These are phyloP conservation scores for Salvia rosmarinus DNA, from an alignment of 257 asterid genomes.

Conservation along the genomic window DNA sequence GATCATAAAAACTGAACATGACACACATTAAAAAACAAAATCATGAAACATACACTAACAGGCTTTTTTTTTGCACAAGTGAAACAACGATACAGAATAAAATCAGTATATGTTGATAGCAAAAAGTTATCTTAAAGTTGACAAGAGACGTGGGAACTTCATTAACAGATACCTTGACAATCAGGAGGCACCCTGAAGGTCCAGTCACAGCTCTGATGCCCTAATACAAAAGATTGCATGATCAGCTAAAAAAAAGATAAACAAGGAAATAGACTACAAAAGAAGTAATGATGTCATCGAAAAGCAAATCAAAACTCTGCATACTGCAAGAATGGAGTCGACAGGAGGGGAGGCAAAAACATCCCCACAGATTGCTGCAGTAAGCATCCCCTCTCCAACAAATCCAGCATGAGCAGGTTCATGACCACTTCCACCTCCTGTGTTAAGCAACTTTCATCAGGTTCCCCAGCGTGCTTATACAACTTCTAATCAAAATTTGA, in stretches of 20 bases:
- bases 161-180: conserved; percentile 68
- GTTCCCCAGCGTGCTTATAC: conserved; percentile 5
- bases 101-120: neutral
- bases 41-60: neutral
- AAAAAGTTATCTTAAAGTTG: conserved; percentile 17
- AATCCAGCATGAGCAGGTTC: conserved; percentile 99
- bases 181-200: conserved; percentile 85
- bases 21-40: neutral
- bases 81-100: conserved; percentile 3
- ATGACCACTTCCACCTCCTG: conserved; percentile 99
- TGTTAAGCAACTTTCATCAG: conserved; percentile 32
- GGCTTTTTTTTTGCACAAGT: neutral
- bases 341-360: conserved; percentile 95
- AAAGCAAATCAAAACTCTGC: conserved; percentile 39
- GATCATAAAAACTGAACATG: conserved; percentile 17
- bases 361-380: conserved; percentile 98
- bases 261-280: conserved; percentile 27
- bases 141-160: conserved; percentile 16
- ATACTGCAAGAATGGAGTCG: conserved; percentile 91
- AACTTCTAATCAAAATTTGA: conserved; percentile 30
- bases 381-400: conserved; percentile 99
- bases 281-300: conserved; percentile 9
- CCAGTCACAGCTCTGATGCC: conserved; percentile 99
- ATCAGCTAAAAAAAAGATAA: conserved; percentile 22
- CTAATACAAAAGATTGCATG: conserved; percentile 43